These are phyloP conservation scores for Colletotrichum brevisporum DNA, from an alignment of 2,329 filamentous ascomycete genomes.

Conservation along the genomic window DNA sequence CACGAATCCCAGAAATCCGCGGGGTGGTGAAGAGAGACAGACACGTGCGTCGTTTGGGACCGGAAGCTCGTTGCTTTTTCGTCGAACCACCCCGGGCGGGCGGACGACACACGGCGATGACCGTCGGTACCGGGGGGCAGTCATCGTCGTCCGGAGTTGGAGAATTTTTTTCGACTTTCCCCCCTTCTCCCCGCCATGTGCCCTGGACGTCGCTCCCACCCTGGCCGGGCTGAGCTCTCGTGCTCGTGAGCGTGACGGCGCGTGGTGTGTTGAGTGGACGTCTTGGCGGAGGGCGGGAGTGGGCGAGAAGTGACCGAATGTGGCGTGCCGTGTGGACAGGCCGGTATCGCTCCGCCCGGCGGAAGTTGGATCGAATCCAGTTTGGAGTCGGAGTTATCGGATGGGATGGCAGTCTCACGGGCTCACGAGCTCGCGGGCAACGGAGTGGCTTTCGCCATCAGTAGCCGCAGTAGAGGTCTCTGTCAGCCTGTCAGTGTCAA, in stretches of 20 bases:
- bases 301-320: conserved; percentile 29
- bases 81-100: conserved; percentile 4
- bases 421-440: background rate
- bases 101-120: conserved; percentile 1
- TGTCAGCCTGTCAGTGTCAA: conserved; percentile 17
- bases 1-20: conserved; percentile 12
- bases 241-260: conserved; percentile 3
- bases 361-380: conserved; percentile 20
- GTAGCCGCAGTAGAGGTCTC: background rate
- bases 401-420: no score
- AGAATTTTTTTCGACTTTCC: background rate
- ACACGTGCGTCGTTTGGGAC: background rate
- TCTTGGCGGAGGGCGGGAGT: conserved; percentile 29
- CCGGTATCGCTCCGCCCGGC: conserved; percentile 37
- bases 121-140: background rate
- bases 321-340: conserved; percentile 29
- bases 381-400: background rate
- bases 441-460: background rate
- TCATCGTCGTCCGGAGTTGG: conserved; percentile 4
- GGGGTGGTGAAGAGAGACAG: conserved; percentile 9
- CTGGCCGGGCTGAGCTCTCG: conserved; percentile 3
- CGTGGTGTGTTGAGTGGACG: conserved; percentile 6
- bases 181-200: conserved; percentile 12
- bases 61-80: conserved; percentile 15
- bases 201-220: background rate